These are phyloP conservation scores for Tritrichomonas foetus DNA, from an alignment of 208 protist genomes.

Conservation along the genomic window DNA sequence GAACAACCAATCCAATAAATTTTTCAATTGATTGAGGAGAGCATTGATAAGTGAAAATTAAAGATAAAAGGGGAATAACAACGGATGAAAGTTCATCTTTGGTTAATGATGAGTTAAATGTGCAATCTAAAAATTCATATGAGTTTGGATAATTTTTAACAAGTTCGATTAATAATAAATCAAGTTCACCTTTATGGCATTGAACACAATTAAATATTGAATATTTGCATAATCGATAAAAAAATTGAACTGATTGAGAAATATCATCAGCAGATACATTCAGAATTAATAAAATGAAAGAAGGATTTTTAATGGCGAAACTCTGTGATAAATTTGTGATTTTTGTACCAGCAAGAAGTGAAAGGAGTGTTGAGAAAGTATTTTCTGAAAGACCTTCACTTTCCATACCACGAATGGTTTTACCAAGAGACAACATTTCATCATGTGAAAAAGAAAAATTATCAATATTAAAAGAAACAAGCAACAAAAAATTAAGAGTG, in stretches of 20 bases:
- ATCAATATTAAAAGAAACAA: background rate
- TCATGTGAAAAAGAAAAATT: background rate
- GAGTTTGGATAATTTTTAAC: background rate
- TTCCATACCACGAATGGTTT: background rate
- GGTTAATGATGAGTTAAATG: too few species aligned
- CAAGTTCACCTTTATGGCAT: slow-evolving; percentile 7
- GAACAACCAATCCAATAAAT: background rate
- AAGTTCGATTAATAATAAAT: background rate
- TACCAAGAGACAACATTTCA: background rate
- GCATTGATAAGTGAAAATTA: background rate
- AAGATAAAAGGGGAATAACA: background rate
- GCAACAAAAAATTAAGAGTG: background rate
- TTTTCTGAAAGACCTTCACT: background rate
- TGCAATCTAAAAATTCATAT: background rate
- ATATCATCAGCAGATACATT: background rate
- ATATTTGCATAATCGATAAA: background rate
- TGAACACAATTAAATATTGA: slow-evolving; percentile 31
- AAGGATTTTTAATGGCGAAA: background rate
- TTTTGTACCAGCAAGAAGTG: background rate
- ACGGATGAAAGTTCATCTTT: background rate
- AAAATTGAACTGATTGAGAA: background rate
- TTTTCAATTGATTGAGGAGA: background rate
- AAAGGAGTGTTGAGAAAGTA: background rate
- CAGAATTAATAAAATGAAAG: background rate
- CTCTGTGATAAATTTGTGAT: background rate